phyloP scores from a whole-genome alignment of 1,139 yeast species.

The Suhomyces panamericanus region DNA sequence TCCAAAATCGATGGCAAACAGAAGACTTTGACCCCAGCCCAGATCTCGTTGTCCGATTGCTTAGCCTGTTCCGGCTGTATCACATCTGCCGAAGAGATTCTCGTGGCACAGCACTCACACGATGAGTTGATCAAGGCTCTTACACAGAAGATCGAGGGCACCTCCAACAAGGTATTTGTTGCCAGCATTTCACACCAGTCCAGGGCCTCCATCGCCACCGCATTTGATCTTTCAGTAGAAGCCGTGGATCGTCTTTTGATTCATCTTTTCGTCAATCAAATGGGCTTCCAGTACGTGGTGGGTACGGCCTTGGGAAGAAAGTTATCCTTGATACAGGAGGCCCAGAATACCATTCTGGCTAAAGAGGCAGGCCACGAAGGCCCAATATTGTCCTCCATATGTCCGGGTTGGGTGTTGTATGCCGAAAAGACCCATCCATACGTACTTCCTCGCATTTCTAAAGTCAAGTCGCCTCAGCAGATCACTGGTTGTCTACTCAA shows the following conservation, averaged over 20 bases:
- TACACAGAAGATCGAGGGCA: conserved; percentile 26
- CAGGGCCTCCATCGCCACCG: conserved; percentile 77
- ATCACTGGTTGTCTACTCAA: conserved; percentile 82
- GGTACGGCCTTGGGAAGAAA: conserved; percentile 85
- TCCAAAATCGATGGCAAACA: conserved; percentile 56
- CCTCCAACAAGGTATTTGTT: conserved; percentile 48
- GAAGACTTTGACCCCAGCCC: conserved; percentile 68
- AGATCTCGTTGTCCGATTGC: conserved; percentile 88
- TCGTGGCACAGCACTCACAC: conserved; percentile 89
- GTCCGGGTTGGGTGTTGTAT: conserved; percentile 97
- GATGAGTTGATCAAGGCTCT: conserved; percentile 69
- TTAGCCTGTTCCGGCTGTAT: conserved; percentile 97
- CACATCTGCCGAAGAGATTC: conserved; percentile 91
- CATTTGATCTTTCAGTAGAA: conserved; percentile 53
- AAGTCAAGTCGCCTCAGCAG: conserved; percentile 88
- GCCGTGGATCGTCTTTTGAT: conserved; percentile 62
- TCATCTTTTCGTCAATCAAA: conserved; percentile 54
- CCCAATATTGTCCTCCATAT: conserved; percentile 64
- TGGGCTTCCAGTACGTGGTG: conserved; percentile 74
- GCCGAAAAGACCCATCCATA: conserved; percentile 95
- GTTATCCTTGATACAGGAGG: conserved; percentile 62
- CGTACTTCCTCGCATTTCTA: conserved; percentile 59
- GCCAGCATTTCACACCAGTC: conserved; percentile 87
- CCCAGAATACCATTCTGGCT: conserved; percentile 46
- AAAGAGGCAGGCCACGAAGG: conserved; percentile 22